These are phyloP conservation scores for Cystobasidiaceae sp. DNA, from an alignment of 1,284 basidiomycete species.

Conservation along the genomic window DNA sequence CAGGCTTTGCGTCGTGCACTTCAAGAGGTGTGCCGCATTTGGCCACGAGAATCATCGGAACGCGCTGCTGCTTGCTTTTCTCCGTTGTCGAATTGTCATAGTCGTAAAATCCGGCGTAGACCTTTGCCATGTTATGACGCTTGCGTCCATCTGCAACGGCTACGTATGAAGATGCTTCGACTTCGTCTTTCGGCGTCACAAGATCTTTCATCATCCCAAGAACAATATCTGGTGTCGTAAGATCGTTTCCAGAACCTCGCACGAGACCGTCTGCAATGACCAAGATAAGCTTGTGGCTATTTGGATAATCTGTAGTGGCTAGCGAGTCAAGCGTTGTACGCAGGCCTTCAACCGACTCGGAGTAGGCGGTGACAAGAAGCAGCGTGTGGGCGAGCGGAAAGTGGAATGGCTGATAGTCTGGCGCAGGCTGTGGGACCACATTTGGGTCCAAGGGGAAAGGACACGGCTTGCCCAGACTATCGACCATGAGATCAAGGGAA, in stretches of 20 bases:
- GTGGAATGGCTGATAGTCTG: conserved; percentile 90
- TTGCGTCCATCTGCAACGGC: conserved; percentile 99
- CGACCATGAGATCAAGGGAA: conserved; percentile 21
- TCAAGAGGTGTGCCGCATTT: conserved; percentile 91
- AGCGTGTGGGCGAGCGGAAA: conserved; percentile 93
- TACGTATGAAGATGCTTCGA: conserved; percentile 92
- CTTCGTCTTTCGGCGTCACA: conserved; percentile 72
- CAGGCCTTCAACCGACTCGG: conserved; percentile 92
- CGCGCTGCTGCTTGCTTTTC: conserved; percentile 88
- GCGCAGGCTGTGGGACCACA: conserved; percentile 85
- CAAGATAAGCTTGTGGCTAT: conserved; percentile 92
- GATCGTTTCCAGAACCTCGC: conserved; percentile 80
- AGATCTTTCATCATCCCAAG: conserved; percentile 97
- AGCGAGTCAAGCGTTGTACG: conserved; percentile 95
- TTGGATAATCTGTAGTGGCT: conserved; percentile 96
- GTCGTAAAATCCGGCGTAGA: conserved; percentile 94
- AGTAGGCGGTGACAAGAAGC: conserved; percentile 96
- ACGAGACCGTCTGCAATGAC: conserved; percentile 99
- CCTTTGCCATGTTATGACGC: conserved; percentile 98
- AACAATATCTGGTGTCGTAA: conserved; percentile 91
- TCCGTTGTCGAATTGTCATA: conserved; percentile 92
- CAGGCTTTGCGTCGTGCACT: conserved; percentile 81
- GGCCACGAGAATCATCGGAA: conserved; percentile 90
- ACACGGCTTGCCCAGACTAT: conserved; percentile 51
- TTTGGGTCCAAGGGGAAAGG: conserved; percentile 82